Evolutionary conservation across 129 eudicot species (phyloP), one percentile per base, ranked within the genome.

Genomic region (Glebionis coronaria): DNA sequence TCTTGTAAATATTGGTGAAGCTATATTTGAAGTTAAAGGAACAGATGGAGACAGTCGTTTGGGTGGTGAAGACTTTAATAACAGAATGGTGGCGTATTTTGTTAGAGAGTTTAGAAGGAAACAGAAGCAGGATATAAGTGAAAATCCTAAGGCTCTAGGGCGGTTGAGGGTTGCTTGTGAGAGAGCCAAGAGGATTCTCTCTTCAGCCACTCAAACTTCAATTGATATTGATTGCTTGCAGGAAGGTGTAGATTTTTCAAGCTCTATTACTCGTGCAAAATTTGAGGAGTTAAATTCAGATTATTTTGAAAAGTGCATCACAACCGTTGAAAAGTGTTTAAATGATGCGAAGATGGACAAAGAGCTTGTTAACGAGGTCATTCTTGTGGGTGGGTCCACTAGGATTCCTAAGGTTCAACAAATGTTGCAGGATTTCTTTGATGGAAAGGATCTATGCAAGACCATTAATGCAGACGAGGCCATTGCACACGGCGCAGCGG

Each of bases 331-430:
- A 8, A 49, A 49, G 29, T 70, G 75, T 58, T 46, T 70, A 47
- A 58, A 13, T 18, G 67, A 70, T 28, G 75, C 59, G 0, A 70
- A 45, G 9, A 58, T 58, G 67, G 75, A 58, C 9, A 70, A 58
- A 20, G 27, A 16, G 1, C 6, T 12, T 28, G 67, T 70, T 0
- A 25, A 57, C 8, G 46, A 70, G 28, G 20, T 70, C 31, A 58
- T 58, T 70, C 75, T 70, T 59, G 75, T 70, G 1, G 77, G 77
- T 14, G 77, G 77, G 1, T 73, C 77, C 1, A 73, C 77, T 40
- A 38, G 77, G 20, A 73, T 73, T 40, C 77, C 77, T 0, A 73
- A 73, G 7, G 56, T 73, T n/a, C 77, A 73, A 63, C 64, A 73
- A 52, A 40, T 73, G 56, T 54, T 73, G 70, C 70, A 73, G 18